phyloP scores from a whole-genome alignment of 1,284 basidiomycete species.

The Malassezia sympodialis region DNA sequence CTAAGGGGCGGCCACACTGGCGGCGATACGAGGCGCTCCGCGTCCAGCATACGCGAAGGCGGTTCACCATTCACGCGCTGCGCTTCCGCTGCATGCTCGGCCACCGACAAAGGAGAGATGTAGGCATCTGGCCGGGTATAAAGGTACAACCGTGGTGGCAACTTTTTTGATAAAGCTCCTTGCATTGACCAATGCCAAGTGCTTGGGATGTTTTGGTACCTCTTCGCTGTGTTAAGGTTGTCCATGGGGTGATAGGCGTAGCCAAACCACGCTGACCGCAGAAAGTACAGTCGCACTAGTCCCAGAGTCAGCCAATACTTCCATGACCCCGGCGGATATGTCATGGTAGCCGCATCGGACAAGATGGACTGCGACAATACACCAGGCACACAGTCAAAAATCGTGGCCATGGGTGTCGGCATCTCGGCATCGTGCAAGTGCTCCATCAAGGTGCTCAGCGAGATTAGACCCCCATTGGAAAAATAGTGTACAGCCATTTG shows the following conservation, averaged over 20 bases:
- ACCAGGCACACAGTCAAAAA: slow-evolving; percentile 3
- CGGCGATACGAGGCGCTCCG: background rate
- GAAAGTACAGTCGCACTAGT: background rate
- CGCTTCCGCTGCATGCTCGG: slow-evolving; percentile 1
- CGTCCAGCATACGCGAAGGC: background rate
- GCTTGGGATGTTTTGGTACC: background rate
- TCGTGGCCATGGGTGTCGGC: background rate
- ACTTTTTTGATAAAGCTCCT: background rate
- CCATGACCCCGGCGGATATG: background rate
- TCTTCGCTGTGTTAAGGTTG: background rate
- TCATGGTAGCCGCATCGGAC: background rate
- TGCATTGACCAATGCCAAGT: background rate
- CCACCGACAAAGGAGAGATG: background rate
- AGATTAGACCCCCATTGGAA: slow-evolving; percentile 13
- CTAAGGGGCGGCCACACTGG: slow-evolving; percentile 4
- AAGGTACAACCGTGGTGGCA: slow-evolving; percentile 10
- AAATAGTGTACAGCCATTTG: slow-evolving; percentile 9
- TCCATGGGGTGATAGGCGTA: background rate
- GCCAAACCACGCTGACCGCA: background rate
- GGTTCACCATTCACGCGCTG: background rate
- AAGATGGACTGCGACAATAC: background rate
- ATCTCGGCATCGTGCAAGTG: background rate
- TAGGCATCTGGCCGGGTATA: background rate
- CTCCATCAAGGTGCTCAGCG: background rate
- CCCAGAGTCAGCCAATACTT: background rate